phyloP scores from a whole-genome alignment of 495 filamentous ascomycete genomes.

The Thozetella sp. region DNA sequence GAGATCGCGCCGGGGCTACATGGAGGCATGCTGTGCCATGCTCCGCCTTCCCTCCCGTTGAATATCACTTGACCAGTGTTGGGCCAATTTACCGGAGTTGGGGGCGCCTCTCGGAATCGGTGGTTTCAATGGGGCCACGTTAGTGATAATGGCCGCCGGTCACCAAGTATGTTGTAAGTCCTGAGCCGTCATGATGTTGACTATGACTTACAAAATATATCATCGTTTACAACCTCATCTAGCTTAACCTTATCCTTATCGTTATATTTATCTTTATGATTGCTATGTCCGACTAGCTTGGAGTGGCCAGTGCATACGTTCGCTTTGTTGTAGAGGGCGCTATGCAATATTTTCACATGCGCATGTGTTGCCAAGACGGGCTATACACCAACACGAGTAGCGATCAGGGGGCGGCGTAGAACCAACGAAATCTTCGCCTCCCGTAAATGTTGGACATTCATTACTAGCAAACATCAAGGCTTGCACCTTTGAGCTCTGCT shows the following conservation, averaged over 20 bases:
- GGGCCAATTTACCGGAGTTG: not conserved
- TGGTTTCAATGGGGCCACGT: not conserved
- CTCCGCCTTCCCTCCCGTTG: not conserved
- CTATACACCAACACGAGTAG: too few species aligned
- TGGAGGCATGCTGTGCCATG: not conserved
- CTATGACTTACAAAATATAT: not conserved
- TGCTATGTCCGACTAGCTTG: not conserved
- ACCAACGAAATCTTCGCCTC: not conserved
- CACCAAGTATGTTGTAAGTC: not conserved
- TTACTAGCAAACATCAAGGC: not conserved
- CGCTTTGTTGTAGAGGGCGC: not conserved
- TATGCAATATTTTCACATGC: not conserved
- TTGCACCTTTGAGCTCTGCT: not conserved
- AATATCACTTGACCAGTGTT: not conserved
- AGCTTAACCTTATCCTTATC: not conserved
- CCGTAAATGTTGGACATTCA: not conserved
- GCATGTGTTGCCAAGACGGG: not conserved
- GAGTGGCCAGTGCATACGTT: not conserved
- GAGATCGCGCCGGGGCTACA: not conserved
- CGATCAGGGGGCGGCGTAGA: not conserved
- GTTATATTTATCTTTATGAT: not conserved
- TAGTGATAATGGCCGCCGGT: not conserved
- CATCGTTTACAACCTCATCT: not conserved
- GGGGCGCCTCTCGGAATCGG: not conserved
- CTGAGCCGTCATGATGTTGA: not conserved